Percentiles rank a stretch among this genome's conserved stretches.
phyloP scores from a whole-genome alignment of 768 basidiomycete species.

The Lactarius hatsudake region DNA sequence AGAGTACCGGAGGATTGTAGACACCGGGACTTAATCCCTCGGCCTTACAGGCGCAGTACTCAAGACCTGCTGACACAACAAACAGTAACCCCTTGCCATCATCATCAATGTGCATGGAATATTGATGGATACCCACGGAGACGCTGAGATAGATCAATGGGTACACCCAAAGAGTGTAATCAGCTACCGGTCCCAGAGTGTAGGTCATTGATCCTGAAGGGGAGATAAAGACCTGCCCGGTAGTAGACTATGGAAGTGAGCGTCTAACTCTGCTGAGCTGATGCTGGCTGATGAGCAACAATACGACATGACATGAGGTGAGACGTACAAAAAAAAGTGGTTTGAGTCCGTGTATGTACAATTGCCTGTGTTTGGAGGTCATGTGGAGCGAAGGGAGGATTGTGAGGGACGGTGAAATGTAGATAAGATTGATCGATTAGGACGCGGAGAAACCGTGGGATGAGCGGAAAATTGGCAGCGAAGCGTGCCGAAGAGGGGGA shows the following conservation, averaged over 20 bases:
- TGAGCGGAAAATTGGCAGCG: conserved; percentile 1
- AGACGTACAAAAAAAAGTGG: neutral
- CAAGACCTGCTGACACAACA: neutral
- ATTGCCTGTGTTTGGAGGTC: neutral
- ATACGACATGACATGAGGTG: neutral
- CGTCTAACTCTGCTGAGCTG: neutral
- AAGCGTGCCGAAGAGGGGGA: conserved; percentile 11
- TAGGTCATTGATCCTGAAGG: neutral
- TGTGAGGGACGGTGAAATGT: neutral
- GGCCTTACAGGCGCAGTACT: neutral
- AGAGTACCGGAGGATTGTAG: neutral
- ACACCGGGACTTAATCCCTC: neutral
- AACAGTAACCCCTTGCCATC: neutral
- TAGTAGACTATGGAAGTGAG: neutral
- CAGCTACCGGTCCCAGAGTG: neutral
- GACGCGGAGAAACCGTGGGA: conserved; percentile 12
- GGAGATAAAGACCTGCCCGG: neutral
- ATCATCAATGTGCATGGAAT: neutral
- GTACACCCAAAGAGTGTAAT: neutral
- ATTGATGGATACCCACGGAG: neutral
- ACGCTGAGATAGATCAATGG: neutral
- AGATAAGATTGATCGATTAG: conserved; percentile 5
- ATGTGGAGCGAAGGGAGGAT: neutral
- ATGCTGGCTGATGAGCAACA: neutral
- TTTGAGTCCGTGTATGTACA: neutral